phyloP scores from a whole-genome alignment of 768 basidiomycete genomes.

The Lyophyllum atratum region DNA sequence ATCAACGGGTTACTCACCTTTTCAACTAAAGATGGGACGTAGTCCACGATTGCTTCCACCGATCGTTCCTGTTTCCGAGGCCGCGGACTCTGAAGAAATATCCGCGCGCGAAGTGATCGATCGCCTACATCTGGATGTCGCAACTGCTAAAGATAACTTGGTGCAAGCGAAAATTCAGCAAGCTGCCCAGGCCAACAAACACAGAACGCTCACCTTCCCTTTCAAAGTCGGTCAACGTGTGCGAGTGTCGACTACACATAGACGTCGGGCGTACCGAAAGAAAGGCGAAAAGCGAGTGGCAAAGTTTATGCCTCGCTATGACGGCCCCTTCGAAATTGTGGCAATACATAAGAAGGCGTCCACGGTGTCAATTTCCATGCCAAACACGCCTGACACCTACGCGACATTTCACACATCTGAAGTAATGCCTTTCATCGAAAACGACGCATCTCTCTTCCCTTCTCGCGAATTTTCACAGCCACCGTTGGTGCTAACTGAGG shows the following conservation, averaged over 20 bases:
- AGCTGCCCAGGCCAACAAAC: no score
- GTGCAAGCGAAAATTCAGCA: no score
- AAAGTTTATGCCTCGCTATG: slow-evolving; percentile 38
- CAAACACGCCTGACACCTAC: slow-evolving; percentile 23
- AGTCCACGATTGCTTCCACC: neutral
- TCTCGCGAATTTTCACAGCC: slow-evolving; percentile 14
- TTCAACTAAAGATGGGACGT: slow-evolving; percentile 22
- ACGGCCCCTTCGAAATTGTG: slow-evolving; percentile 27
- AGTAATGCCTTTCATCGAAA: slow-evolving; percentile 26
- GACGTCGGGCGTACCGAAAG: slow-evolving; percentile 15
- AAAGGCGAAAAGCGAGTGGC: slow-evolving; percentile 25
- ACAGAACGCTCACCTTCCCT: no score
- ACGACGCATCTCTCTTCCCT: slow-evolving; percentile 33
- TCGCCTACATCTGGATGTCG: no score
- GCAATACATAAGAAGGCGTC: slow-evolving; percentile 16
- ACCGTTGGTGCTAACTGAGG: slow-evolving; percentile 17
- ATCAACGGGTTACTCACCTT: slow-evolving; percentile 27
- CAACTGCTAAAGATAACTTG: no score
- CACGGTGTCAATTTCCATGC: slow-evolving; percentile 30
- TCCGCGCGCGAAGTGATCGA: no score
- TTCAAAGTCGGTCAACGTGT: no score
- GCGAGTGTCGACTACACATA: neutral
- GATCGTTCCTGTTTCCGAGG: neutral
- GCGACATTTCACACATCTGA: slow-evolving; percentile 36
- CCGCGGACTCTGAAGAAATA: no score